A percentile compares a stretch with the other conserved stretches of the same genome.
Conservation (phyloP, 345 rosid species). For the Reutealis trisperma region DNA sequence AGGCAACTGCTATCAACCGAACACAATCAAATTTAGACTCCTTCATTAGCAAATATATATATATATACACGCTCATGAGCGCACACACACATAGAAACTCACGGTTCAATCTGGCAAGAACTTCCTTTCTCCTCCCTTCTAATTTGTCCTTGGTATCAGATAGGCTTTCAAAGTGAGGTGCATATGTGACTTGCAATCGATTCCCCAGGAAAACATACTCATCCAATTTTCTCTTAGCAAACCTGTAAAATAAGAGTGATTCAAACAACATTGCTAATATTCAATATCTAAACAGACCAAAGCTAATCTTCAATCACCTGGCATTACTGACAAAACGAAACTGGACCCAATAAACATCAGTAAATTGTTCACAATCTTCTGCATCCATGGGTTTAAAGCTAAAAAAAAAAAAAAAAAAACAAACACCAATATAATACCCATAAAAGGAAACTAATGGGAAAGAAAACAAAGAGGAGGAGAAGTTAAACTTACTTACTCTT, state of each 20-base stretch:
- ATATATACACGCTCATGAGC: too few relatives aligned
- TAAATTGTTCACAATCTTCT: slow-evolving; percentile 74
- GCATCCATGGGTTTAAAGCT: slow-evolving; percentile 94
- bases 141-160: slow-evolving; percentile 75
- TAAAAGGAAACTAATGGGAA: background rate
- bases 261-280: background rate
- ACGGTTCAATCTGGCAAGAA: slow-evolving; percentile 62
- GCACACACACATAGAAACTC: slow-evolving; percentile 15
- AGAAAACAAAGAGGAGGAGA: background rate
- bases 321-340: slow-evolving; percentile 66
- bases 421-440: background rate
- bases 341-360: slow-evolving; percentile 86
- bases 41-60: background rate
- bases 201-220: slow-evolving; percentile 76
- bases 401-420: background rate
- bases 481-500: slow-evolving; percentile 55
- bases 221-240: slow-evolving; percentile 89
- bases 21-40: background rate
- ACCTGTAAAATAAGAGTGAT: slow-evolving; percentile 37
- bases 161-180: slow-evolving; percentile 72
- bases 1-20: background rate
- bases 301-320: slow-evolving; percentile 43
- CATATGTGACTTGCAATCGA: slow-evolving; percentile 69
- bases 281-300: background rate
- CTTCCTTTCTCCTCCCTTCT: slow-evolving; percentile 79